Conservation (phyloP, 163 green algal genomes). For the Scenedesmus sp. region DNA sequence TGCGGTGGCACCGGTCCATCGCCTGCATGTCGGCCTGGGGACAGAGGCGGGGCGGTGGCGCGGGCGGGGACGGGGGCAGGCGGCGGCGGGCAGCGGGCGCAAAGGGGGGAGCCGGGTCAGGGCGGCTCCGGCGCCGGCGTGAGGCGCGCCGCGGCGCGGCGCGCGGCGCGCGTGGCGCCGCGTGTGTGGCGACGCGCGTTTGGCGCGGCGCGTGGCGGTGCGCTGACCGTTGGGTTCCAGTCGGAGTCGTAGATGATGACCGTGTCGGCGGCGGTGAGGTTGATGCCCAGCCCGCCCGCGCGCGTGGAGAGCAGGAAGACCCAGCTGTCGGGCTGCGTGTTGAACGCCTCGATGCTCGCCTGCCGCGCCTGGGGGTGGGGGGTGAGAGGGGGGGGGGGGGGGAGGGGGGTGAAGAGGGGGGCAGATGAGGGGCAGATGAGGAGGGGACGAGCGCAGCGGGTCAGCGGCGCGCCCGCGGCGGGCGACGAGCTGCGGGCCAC, state of each 20-base stretch:
- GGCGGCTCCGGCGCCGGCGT: no score
- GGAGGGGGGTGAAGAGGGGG: neutral
- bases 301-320: conserved; percentile 97
- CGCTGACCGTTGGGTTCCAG: conserved; percentile 83
- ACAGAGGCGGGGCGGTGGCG: neutral
- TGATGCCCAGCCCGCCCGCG: conserved; percentile 97
- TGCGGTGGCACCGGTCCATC: conserved; percentile 98
- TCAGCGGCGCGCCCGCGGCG: no score
- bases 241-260: conserved; percentile 99
- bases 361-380: conserved; percentile 1
- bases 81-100: no score
- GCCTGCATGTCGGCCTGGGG: conserved; percentile 66
- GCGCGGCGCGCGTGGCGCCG: neutral
- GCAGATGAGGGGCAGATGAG: neutral
- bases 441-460: neutral
- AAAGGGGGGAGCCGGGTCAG: no score
- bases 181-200: no score
- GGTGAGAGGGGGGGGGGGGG: neutral
- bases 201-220: no score
- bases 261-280: conserved; percentile 96
- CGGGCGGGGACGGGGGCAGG: neutral
- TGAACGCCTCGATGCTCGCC: conserved; percentile 51
- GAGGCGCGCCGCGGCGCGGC: neutral
- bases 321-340: conserved; percentile 61
- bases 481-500: neutral